phyloP scores from a whole-genome alignment of 2,329 filamentous ascomycete species.

The Moelleriella libera region DNA sequence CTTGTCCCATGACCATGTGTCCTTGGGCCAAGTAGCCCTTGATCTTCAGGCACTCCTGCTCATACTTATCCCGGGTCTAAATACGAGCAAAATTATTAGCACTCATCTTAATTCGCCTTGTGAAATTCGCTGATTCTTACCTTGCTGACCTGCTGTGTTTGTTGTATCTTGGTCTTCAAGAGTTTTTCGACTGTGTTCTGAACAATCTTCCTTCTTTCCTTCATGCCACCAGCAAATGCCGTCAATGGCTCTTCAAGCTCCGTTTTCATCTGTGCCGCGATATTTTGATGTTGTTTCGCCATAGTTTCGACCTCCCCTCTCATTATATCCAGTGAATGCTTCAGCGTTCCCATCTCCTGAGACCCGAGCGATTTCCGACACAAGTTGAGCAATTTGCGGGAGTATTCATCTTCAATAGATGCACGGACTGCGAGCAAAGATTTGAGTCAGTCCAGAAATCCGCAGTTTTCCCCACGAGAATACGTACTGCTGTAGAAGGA shows the following conservation, averaged over 20 bases:
- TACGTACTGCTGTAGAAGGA: constrained; percentile 69
- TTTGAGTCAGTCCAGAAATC: neutral
- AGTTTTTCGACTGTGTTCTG: constrained; percentile 90
- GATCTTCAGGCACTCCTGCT: constrained; percentile 95
- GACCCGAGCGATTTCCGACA: constrained; percentile 83
- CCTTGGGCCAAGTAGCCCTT: constrained; percentile 97
- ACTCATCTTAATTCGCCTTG: neutral
- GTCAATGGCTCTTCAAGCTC: constrained; percentile 88
- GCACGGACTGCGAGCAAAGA: constrained; percentile 50
- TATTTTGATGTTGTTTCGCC: constrained; percentile 82
- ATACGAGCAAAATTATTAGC: neutral
- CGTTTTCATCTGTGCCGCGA: constrained; percentile 87
- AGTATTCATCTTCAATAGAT: constrained; percentile 92
- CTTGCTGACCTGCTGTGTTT: constrained; percentile 87
- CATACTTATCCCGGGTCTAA: constrained; percentile 80
- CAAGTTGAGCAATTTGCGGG: constrained; percentile 73
- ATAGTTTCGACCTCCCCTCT: constrained; percentile 84
- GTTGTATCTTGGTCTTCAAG: constrained; percentile 82
- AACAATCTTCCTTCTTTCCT: constrained; percentile 92
- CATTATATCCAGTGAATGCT: constrained; percentile 72
- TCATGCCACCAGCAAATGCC: constrained; percentile 88
- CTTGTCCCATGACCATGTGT: constrained; percentile 99
- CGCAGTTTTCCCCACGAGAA: neutral
- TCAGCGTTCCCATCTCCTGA: constrained; percentile 71
- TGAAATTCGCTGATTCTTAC: constrained; percentile 24